Evolutionary conservation across 1,139 yeast genomes (phyloP).

Genomic region (Blastobotrys capitulatus): DNA sequence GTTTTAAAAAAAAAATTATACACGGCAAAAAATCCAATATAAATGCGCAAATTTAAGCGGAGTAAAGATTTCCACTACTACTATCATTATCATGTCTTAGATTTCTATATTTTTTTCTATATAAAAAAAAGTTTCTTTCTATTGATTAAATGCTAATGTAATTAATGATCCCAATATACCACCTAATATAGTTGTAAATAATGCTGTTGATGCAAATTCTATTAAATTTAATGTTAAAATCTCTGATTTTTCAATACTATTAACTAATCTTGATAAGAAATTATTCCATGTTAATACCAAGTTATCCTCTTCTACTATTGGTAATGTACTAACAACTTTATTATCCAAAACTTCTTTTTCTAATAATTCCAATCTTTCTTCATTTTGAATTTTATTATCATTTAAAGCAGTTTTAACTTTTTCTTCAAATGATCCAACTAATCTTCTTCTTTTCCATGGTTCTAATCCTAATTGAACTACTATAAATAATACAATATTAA

Average conservation of each 20-base stretch:
- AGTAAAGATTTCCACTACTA: too few species aligned
- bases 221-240: slow-evolving; percentile 2
- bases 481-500: slow-evolving; percentile 70
- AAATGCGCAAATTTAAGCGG: too few species aligned
- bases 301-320: background rate
- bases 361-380: slow-evolving; percentile 6
- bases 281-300: slow-evolving; percentile 7
- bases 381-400: slow-evolving; percentile 8
- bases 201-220: slow-evolving; percentile 9
- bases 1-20: too few species aligned
- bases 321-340: background rate
- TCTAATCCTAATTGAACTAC: slow-evolving; percentile 84
- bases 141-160: slow-evolving; percentile 10
- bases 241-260: slow-evolving; percentile 8
- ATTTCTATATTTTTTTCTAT: background rate
- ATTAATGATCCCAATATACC: slow-evolving; percentile 11
- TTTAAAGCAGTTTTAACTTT: slow-evolving; percentile 58
- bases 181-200: slow-evolving; percentile 12
- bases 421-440: slow-evolving; percentile 78
- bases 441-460: slow-evolving; percentile 84
- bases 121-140: background rate
- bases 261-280: slow-evolving; percentile 4
- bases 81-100: too few species aligned
- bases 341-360: slow-evolving; percentile 2
- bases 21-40: too few species aligned